Conservation (phyloP, 345 rosid species). For the Syzygium jambos region DNA sequence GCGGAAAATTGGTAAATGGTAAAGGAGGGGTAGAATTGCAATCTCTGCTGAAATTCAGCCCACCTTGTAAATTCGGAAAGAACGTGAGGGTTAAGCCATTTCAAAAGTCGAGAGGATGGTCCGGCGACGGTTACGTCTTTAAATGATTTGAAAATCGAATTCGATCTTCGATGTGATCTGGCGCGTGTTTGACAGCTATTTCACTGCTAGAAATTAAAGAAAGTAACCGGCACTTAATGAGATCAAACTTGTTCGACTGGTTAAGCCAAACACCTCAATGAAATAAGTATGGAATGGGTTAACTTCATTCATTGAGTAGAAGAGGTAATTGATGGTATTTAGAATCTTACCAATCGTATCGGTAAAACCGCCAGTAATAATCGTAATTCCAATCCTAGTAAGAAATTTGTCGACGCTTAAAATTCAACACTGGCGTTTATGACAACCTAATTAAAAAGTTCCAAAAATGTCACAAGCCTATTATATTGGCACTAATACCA, state of each 20-base stretch:
- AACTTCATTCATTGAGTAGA: neutral
- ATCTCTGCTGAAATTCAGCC: neutral
- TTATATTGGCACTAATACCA: too few relatives aligned
- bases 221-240: neutral
- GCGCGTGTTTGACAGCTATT: fast-evolving
- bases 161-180: neutral
- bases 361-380: neutral
- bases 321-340: neutral
- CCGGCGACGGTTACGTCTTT: neutral
- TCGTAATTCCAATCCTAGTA: neutral
- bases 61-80: too few relatives aligned
- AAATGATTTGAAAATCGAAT: too few relatives aligned
- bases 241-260: neutral
- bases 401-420: neutral
- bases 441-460: too few relatives aligned
- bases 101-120: neutral
- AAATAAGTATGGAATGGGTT: neutral
- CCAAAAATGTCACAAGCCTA: too few relatives aligned
- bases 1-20: neutral
- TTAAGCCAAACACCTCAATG: neutral
- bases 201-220: fast-evolving
- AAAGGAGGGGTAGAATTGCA: neutral
- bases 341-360: neutral
- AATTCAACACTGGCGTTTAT: too few relatives aligned
- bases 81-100: neutral